Evolutionary conservation across 345 rosid genomes (phyloP).

Genomic region (Excoecaria agallocha): DNA sequence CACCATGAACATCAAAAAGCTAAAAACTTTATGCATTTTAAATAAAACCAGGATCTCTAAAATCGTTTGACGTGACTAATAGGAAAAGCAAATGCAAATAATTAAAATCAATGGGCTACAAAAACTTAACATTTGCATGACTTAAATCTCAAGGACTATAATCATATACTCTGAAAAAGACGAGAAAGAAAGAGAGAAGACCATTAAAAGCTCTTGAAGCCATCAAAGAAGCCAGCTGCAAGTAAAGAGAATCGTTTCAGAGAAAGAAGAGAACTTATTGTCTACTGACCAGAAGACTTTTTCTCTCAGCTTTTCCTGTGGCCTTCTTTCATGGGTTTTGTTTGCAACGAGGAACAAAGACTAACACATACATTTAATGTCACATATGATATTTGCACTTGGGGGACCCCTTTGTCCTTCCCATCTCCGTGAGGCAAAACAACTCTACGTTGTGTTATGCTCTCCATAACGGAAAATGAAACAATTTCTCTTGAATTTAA

Average conservation of each 20-base stretch:
- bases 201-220: conserved; percentile 27
- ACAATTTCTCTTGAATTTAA: too few relatives aligned
- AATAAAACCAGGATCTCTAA: background rate
- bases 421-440: conserved; percentile 6
- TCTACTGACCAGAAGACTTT: too few relatives aligned
- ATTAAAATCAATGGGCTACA: conserved; percentile 3
- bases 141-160: conserved; percentile 4
- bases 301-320: conserved; percentile 15
- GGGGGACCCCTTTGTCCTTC: conserved; percentile 13
- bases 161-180: background rate
- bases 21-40: background rate
- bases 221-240: conserved; percentile 7
- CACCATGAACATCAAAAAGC: background rate
- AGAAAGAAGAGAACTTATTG: conserved; percentile 15
- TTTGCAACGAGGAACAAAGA: conserved; percentile 15
- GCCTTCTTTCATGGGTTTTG: conserved; percentile 1
- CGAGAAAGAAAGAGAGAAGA: conserved; percentile 5
- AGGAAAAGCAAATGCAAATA: background rate
- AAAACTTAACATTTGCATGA: conserved; percentile 16
- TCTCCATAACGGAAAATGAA: background rate
- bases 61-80: background rate
- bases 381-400: background rate
- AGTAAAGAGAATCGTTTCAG: conserved; percentile 10
- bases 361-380: conserved; percentile 18
- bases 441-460: background rate